Conservation (phyloP, 768 basidiomycete species). For the Exidia glandulosa region DNA sequence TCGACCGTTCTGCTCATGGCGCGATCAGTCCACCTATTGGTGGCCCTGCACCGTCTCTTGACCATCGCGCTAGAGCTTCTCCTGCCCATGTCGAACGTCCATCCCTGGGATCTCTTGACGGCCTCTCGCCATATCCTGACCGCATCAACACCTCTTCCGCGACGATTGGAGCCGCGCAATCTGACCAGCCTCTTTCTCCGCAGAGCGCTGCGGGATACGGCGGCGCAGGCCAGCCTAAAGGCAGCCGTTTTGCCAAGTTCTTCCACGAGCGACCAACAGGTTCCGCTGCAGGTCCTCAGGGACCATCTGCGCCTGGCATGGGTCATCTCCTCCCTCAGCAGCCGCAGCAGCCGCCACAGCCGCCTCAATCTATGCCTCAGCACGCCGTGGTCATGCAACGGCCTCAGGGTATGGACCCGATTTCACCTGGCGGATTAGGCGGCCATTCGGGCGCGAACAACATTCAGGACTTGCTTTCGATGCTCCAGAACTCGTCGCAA, state of each 20-base stretch:
- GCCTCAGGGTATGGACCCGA: slow-evolving; percentile 21
- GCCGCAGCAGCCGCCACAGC: slow-evolving; percentile 23
- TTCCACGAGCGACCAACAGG: slow-evolving; percentile 24
- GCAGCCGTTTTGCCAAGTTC: slow-evolving; percentile 80
- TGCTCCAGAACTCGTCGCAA: not conserved
- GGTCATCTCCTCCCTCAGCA: slow-evolving; percentile 24
- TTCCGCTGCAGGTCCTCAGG: not conserved
- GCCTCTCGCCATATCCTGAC: not conserved
- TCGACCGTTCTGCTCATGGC: not conserved
- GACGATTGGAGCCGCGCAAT: not conserved
- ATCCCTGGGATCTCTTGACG: not conserved
- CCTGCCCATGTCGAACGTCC: not conserved
- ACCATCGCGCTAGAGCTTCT: not conserved
- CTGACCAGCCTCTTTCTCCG: not conserved
- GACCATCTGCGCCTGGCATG: not conserved
- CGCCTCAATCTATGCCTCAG: slow-evolving; percentile 21
- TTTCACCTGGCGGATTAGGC: not conserved
- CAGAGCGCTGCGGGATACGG: slow-evolving; percentile 27
- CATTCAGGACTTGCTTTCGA: not conserved
- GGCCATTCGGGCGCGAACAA: not conserved
- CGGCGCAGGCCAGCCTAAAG: slow-evolving; percentile 52
- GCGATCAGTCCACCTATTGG: not conserved
- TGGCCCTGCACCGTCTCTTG: not conserved
- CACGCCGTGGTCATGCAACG: slow-evolving; percentile 33
- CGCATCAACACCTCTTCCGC: not conserved